Conservation (phyloP, 2,329 filamentous ascomycete genomes). For the Aschersonia sp. region DNA sequence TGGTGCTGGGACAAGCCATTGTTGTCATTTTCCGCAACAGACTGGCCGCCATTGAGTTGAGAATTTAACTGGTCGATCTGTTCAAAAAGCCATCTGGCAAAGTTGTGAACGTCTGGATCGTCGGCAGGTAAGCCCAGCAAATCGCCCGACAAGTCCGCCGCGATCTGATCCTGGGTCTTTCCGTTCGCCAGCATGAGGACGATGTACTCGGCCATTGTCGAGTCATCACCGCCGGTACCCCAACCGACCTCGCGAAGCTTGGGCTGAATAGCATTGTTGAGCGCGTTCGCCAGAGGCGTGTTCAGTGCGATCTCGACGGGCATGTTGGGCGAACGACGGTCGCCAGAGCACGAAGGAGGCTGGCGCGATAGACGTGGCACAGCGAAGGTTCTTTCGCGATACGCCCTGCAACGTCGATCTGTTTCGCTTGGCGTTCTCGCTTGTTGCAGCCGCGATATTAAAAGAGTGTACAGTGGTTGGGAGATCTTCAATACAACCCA, state of each 20-base stretch:
- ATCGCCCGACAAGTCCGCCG: slow-evolving; percentile 75
- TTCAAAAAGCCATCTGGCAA: slow-evolving; percentile 87
- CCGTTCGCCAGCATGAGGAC: slow-evolving; percentile 94
- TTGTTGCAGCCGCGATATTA: no score
- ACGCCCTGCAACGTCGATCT: background rate
- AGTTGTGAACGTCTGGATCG: slow-evolving; percentile 68
- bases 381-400: background rate
- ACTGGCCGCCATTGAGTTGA: slow-evolving; percentile 40
- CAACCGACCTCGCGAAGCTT: slow-evolving; percentile 91
- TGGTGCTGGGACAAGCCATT: slow-evolving; percentile 20
- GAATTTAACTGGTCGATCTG: slow-evolving; percentile 58
- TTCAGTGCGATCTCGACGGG: slow-evolving; percentile 62
- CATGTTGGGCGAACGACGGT: slow-evolving; percentile 39
- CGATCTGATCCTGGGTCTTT: slow-evolving; percentile 82
- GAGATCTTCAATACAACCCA: no score
- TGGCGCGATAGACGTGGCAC: background rate
- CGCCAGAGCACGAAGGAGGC: background rate
- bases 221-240: slow-evolving; percentile 64
- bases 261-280: slow-evolving; percentile 71
- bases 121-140: slow-evolving; percentile 71
- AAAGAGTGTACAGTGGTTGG: no score
- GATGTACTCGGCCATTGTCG: slow-evolving; percentile 87
- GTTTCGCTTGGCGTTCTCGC: background rate
- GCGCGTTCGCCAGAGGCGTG: slow-evolving; percentile 71
- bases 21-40: slow-evolving; percentile 12